These are phyloP conservation scores for Coniferiporia sulphurascens DNA, from an alignment of 1,284 basidiomycete species.

Conservation along the genomic window DNA sequence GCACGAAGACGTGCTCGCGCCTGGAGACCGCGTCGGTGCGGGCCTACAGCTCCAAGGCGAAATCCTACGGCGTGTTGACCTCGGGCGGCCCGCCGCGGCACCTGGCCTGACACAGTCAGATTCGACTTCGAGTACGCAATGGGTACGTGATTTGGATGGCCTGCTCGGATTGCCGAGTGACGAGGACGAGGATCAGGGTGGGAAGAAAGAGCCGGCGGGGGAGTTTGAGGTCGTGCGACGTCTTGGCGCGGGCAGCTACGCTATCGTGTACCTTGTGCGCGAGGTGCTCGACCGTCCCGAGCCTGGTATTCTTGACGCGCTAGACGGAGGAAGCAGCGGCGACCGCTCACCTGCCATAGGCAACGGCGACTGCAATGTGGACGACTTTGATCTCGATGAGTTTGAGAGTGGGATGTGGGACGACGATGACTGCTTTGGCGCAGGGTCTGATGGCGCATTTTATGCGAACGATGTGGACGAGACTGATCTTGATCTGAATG, in stretches of 20 bases:
- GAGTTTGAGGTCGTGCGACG: conserved; percentile 82
- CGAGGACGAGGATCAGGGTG: background rate
- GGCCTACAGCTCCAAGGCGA: conserved; percentile 62
- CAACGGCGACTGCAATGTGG: conserved; percentile 21
- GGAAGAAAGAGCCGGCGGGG: conserved; percentile 43
- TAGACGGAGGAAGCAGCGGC: background rate
- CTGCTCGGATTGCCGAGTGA: background rate
- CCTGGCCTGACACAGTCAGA: conserved; percentile 23
- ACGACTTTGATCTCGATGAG: conserved; percentile 55
- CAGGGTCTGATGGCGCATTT: conserved; percentile 25
- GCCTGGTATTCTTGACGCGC: conserved; percentile 35
- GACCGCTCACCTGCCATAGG: background rate
- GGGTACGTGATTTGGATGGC: background rate
- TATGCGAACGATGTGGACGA: conserved; percentile 23
- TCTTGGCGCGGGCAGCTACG: conserved; percentile 87
- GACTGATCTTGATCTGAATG: conserved; percentile 26
- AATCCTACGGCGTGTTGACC: conserved; percentile 48
- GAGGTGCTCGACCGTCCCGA: conserved; percentile 65
- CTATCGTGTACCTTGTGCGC: conserved; percentile 89
- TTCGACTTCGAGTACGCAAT: background rate
- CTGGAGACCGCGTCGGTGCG: conserved; percentile 67
- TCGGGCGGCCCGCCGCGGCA: conserved; percentile 24
- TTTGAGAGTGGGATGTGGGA: conserved; percentile 44
- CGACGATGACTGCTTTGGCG: conserved; percentile 36
- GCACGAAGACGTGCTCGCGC: conserved; percentile 61